Conservation (phyloP, 2,329 filamentous ascomycete species). For the Colletotrichum cuscutae region DNA sequence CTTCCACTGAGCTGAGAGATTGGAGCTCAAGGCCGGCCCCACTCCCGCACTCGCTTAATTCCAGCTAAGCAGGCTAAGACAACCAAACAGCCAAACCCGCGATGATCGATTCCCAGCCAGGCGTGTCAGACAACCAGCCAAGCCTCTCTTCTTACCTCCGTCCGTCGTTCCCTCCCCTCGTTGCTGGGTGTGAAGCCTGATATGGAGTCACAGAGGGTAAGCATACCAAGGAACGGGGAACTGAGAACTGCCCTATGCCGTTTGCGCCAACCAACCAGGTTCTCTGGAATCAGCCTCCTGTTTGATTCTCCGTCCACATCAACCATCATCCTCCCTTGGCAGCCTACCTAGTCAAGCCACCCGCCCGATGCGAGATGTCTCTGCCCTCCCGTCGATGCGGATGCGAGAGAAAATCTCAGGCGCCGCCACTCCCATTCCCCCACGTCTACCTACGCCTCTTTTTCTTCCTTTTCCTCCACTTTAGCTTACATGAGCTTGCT, state of each 20-base stretch:
- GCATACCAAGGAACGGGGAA: neutral
- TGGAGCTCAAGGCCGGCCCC: neutral
- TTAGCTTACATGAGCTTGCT: neutral
- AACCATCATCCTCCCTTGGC: neutral
- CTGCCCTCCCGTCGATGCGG: neutral
- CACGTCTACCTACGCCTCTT: neutral
- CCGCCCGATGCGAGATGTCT: neutral
- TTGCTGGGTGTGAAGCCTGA: neutral
- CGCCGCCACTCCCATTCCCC: neutral
- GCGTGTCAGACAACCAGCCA: neutral
- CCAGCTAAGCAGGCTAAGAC: constrained; percentile 5
- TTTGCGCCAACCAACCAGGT: neutral
- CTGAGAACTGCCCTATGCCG: neutral
- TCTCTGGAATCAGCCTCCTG: neutral
- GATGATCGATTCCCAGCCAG: neutral
- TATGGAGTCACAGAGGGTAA: neutral
- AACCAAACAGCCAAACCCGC: neutral
- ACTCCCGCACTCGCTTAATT: constrained; percentile 31
- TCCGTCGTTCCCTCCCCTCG: neutral
- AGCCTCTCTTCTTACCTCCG: neutral
- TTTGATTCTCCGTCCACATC: neutral
- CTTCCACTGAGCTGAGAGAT: neutral
- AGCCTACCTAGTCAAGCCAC: neutral
- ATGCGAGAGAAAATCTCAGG: neutral
- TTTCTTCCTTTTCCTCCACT: neutral